Evolutionary conservation across 352 stramenopile genomes (phyloP).

Genomic region (Bremia lactucae): DNA sequence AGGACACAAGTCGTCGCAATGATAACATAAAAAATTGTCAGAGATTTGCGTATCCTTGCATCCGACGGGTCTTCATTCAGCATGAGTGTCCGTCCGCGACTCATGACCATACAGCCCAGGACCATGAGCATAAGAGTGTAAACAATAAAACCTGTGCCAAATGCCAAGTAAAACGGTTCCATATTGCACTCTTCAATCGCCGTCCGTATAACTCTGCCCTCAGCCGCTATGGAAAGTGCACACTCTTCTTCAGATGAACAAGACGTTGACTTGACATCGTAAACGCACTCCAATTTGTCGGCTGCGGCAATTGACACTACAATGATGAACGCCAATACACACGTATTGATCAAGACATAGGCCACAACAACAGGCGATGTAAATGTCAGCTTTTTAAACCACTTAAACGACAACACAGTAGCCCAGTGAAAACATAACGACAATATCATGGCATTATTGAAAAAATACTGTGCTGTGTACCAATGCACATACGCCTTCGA

Average conservation of each 20-base stretch:
- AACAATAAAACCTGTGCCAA: slow-evolving; percentile 69
- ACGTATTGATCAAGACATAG: slow-evolving; percentile 54
- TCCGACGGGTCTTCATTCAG: slow-evolving; percentile 79
- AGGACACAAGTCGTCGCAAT: slow-evolving; percentile 81
- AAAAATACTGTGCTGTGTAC: slow-evolving; percentile 82
- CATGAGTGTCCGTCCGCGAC: slow-evolving; percentile 71
- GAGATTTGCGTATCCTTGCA: slow-evolving; percentile 66
- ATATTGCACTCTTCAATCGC: slow-evolving; percentile 64
- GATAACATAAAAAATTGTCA: slow-evolving; percentile 85
- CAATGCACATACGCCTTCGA: slow-evolving; percentile 80
- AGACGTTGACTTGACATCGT: slow-evolving; percentile 41
- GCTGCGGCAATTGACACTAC: slow-evolving; percentile 39
- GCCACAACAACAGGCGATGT: slow-evolving; percentile 68
- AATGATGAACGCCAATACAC: slow-evolving; percentile 60
- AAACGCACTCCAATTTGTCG: slow-evolving; percentile 62
- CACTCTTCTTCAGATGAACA: slow-evolving; percentile 53
- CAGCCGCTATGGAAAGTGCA: slow-evolving; percentile 40
- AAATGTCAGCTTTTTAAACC: slow-evolving; percentile 79
- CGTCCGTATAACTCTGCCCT: slow-evolving; percentile 55
- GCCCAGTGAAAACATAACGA: slow-evolving; percentile 84
- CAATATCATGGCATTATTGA: slow-evolving; percentile 81
- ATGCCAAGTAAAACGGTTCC: slow-evolving; percentile 70
- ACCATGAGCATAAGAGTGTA: slow-evolving; percentile 82
- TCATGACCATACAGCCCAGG: slow-evolving; percentile 83
- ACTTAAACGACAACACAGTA: slow-evolving; percentile 75